Base-by-base conservation (phyloP, 1,284 basidiomycete genomes). In the Sphaerobolus stellatus region DNA sequence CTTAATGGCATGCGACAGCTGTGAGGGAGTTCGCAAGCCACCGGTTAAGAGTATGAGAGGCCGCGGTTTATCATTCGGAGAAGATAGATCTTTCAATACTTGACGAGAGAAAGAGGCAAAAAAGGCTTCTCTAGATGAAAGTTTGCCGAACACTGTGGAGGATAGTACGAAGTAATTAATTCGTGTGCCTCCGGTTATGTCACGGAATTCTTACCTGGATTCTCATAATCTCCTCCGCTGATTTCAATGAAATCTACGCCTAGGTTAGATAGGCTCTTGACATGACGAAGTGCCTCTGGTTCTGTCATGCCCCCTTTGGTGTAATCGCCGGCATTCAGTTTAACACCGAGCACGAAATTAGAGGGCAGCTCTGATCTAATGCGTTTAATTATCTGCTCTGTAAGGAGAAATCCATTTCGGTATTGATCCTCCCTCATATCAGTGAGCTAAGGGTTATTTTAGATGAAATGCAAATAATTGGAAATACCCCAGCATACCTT, bases 271-370 rank as follows among this genome's bases (percentile, higher is more conserved):
- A 95, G 82, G 54, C 77, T 69, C 29, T 71, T 68, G 18, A 94
- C 75, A 60, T 94, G 86, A 33, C 75, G 68, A 3, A 92, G 69
- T 2, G 86, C 87, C 56, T 75, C 72, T 18, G 64, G 66, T 24
- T 64, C 61, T 18, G 59, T 66, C 22, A 73, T 58, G 9, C 77
- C 76, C 4, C 78, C 75, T 50, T 77, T 71, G 1, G 86, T 75
- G 61, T 93, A 97, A 68, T 98, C 95, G 1, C 85, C 86, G 24
- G 88, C 86, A 66, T 94, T 98, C 48, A 97, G 72, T 66, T 98
- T 98, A 66, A 98, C 74, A 1, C 91, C 90, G 20, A 97, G 62
- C 13, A 89, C 72, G 65, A 98, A 98, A 18, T 76, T 66, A 3
- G 66, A 60, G 0, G 84, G 79, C 4, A 84, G 81, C 2, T 73